phyloP scores from a whole-genome alignment of 2,329 filamentous ascomycete genomes.

The Cladosporium sp. region DNA sequence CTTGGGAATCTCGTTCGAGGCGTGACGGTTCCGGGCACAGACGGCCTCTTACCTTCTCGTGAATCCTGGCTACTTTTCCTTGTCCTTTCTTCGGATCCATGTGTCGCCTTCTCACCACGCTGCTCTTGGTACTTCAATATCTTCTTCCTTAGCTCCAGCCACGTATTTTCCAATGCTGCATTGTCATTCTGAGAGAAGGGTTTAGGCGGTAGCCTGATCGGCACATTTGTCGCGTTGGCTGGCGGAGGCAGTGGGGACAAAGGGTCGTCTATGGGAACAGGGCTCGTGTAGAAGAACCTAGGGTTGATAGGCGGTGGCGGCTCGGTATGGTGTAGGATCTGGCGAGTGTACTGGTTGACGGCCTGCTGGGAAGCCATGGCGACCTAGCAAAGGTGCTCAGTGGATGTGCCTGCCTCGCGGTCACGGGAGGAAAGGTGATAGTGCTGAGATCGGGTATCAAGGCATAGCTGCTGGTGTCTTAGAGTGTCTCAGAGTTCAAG shows the following conservation, averaged over 20 bases:
- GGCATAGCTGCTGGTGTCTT: conserved; percentile 4
- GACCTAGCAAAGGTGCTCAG: background rate
- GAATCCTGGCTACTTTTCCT: conserved; percentile 17
- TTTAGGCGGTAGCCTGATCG: conserved; percentile 29
- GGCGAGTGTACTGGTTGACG: conserved; percentile 42
- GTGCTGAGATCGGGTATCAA: conserved; percentile 17
- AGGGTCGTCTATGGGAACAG: conserved; percentile 36
- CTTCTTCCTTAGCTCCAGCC: conserved; percentile 32
- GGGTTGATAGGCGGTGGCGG: conserved; percentile 32
- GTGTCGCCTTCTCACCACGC: conserved; percentile 27
- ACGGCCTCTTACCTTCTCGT: conserved; percentile 16
- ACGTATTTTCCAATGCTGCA: conserved; percentile 32
- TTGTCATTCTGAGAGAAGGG: conserved; percentile 38
- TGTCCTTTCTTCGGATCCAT: conserved; percentile 18
- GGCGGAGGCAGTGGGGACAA: conserved; percentile 35
- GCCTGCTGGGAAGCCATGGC: conserved; percentile 12
- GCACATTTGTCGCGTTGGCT: conserved; percentile 19
- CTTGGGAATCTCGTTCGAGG: conserved; percentile 7
- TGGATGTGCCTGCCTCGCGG: background rate
- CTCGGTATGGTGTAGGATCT: conserved; percentile 38
- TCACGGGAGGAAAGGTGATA: conserved; percentile 10
- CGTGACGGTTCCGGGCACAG: conserved; percentile 18
- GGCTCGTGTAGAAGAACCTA: conserved; percentile 36
- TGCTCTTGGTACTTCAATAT: conserved; percentile 33
- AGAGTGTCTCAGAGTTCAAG: conserved; percentile 1